Evolutionary conservation across 2,329 filamentous ascomycete species (phyloP).

Genomic region (Cytospora leucostoma): DNA sequence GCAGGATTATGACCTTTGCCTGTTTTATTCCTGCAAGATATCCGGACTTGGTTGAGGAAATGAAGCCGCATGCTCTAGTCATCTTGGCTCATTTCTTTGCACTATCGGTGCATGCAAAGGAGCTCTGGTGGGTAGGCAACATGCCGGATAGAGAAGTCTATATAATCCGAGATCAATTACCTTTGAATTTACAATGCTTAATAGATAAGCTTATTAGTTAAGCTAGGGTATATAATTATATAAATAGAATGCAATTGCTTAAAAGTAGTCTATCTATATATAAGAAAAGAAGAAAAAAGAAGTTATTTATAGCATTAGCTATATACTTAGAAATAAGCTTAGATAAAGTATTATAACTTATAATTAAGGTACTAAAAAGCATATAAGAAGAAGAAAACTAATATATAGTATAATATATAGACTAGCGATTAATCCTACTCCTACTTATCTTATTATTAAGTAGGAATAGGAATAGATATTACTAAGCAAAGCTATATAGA

Average conservation of each 20-base stretch:
- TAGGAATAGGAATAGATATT: neutral
- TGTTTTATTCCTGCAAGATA: slow-evolving; percentile 29
- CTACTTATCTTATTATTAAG: neutral
- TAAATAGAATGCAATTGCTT: too few relatives aligned
- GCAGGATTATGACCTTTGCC: slow-evolving; percentile 30
- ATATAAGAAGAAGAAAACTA: too few relatives aligned
- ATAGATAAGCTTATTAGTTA: neutral
- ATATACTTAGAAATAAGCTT: too few relatives aligned
- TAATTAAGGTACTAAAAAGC: too few relatives aligned
- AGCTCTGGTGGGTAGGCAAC: slow-evolving; percentile 17
- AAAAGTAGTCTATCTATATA: too few relatives aligned
- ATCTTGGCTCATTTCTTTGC: slow-evolving; percentile 34
- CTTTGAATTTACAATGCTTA: neutral
- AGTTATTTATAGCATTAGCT: too few relatives aligned
- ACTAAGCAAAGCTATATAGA: neutral
- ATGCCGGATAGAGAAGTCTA: slow-evolving; percentile 9
- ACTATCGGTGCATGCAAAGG: slow-evolving; percentile 1
- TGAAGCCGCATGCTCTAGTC: slow-evolving; percentile 30
- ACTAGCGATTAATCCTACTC: neutral
- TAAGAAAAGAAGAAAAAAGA: too few relatives aligned
- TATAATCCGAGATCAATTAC: slow-evolving; percentile 6
- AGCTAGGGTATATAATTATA: too few relatives aligned
- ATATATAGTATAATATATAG: too few relatives aligned
- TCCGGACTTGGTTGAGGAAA: slow-evolving; percentile 27
- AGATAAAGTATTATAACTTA: too few relatives aligned